Conservation (phyloP, 2,329 filamentous ascomycete species). For the Anisogramma anomala region DNA sequence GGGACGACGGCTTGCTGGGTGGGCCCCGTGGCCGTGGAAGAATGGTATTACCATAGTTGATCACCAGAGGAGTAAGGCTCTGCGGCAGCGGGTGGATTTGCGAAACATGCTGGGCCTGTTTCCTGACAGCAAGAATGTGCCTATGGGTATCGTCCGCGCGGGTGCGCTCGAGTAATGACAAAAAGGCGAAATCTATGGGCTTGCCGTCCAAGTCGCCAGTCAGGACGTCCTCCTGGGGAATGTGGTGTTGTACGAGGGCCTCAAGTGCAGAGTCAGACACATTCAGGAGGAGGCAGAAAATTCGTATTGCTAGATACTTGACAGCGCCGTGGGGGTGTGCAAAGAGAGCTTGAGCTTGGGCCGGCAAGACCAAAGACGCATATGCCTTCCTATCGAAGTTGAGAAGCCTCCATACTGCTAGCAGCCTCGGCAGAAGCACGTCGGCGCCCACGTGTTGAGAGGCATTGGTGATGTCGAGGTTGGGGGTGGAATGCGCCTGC, state of each 20-base stretch:
- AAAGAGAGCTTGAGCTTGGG: constrained; percentile 59
- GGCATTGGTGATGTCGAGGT: constrained; percentile 4
- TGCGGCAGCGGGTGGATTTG: constrained; percentile 19
- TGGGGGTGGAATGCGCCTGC: background rate
- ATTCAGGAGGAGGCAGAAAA: constrained; percentile 67
- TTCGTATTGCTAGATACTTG: constrained; percentile 69
- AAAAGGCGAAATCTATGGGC: constrained; percentile 66
- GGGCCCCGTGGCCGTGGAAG: constrained; percentile 51
- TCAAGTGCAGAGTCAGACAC: constrained; percentile 72
- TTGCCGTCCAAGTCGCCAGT: constrained; percentile 64
- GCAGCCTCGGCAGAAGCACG: constrained; percentile 33
- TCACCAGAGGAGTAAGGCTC: constrained; percentile 47
- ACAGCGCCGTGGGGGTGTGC: constrained; percentile 46
- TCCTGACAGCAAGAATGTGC: constrained; percentile 17
- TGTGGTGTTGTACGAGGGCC: constrained; percentile 53
- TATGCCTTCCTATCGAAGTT: constrained; percentile 64
- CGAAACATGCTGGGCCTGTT: background rate
- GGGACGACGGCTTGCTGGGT: constrained; percentile 34
- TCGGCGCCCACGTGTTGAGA: constrained; percentile 5
- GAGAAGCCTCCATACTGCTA: constrained; percentile 68
- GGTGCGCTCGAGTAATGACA: constrained; percentile 46
- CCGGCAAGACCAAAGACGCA: constrained; percentile 50
- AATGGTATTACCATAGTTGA: constrained; percentile 54
- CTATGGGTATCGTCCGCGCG: constrained; percentile 35
- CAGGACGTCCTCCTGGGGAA: constrained; percentile 49